Base-by-base conservation (phyloP, 768 basidiomycete genomes). In the Kwoniella pini region DNA sequence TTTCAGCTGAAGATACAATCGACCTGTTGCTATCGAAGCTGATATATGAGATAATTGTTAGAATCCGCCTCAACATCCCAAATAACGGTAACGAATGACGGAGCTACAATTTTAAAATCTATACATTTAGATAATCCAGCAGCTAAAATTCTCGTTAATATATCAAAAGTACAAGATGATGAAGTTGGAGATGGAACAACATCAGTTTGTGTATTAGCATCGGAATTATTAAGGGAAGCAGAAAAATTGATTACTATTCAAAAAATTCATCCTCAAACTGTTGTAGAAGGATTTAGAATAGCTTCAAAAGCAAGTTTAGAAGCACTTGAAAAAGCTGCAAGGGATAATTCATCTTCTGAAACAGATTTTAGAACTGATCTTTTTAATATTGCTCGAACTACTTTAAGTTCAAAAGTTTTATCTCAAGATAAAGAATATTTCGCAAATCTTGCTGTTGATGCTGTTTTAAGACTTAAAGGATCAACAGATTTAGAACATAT, bases 141-240 rank as follows among this genome's bases (percentile, higher is more conserved):
- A 1, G 96, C 96, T 39, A 99, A 99, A 83, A 97, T 99, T 78
- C 84, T 99, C 55, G 96, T 99, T 71, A 98, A 99, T 80, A 98
- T 99, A 79, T 95, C 93, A 0, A 99, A 99, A 77, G 95, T 98
- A n/a, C 96, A 98, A 81, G 96, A 99, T 77, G 96, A 99, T 76
- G 96, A 99, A 79, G 87, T 99, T 46, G 96, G 96, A 19, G 96
- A 98, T 80, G 96, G 81, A 44, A 80, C 80, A 28, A 80, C 80
- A 2, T 77, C 76, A 10, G 79, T 98, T 26, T 92, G 90, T 52
- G 95, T 99, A 13, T 80, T 99, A 17, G 90, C 94, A 2, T 85
- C 90, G 10, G 96, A 99, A 74, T 80, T 98, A 65, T 75, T 99
- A 67, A 81, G 96, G 60, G 96, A 98, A 81, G 96, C 94, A 5